Evolutionary conservation across 2,329 filamentous ascomycete genomes (phyloP), one percentile per base, ranked within the genome.

Genomic region (Botrytis fragariae): DNA sequence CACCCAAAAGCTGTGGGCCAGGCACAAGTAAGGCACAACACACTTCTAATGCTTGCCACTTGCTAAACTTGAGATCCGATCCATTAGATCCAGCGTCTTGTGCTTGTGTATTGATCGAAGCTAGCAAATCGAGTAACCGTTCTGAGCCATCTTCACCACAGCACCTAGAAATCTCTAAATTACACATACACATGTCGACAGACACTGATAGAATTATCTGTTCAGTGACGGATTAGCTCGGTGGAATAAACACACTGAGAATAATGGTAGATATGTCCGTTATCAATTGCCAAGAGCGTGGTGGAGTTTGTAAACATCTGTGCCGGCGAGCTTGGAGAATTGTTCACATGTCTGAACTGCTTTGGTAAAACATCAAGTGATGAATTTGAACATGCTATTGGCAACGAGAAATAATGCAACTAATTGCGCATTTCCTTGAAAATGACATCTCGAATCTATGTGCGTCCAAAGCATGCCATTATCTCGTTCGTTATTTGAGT

Each of bases 301-400:
- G 51, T 69, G 65, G 37, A 32, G n/a, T 16, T 54, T 54, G 51
- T 7, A 42, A 7, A n/a, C 35, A 51, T 54, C 22, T 29, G 32
- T 22, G 20, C 35, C 32, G 9, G 65, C 29, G 37, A 39, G 59
- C 35, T 51, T 48, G 18, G 45, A 18, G 20, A 51, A 3, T 32
- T 59, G 35, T 57, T 69, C 37, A 69, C 37, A 14, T 69, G 51
- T 8, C 18, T 67, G 32, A 35, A n/a, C 25, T 39, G 25, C 20
- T 51, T 54, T 29, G 32, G n/a, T 25, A 42, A 22, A 35, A 59
- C 51, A 69, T 69, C 67, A 44, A 69, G 67, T 69, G 51, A 69
- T 59, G 37, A 45, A 69, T 25, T 7, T 25, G 16, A 4, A n/a
- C 25, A 51, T 51, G 25, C 18, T 42, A 42, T 6, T 25, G 29